Percentiles rank a stretch among this genome's conserved stretches.
phyloP scores from a whole-genome alignment of 31 red algal species.

The Odonthalia washingtoniensis region DNA sequence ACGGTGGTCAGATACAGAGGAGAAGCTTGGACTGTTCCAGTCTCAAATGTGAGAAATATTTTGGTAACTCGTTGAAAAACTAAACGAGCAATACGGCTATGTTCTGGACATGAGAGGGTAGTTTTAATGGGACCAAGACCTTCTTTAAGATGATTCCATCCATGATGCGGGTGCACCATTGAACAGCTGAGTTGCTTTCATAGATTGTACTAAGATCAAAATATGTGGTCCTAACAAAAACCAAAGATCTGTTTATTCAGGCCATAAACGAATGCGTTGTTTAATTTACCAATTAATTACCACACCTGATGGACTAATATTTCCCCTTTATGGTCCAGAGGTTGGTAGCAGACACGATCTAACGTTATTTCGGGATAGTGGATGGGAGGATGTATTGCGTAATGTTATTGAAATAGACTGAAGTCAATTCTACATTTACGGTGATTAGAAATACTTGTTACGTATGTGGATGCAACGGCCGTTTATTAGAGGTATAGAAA shows the following conservation, averaged over 20 bases:
- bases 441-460: background rate
- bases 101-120: background rate
- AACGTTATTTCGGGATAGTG: background rate
- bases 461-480: background rate
- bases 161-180: too few species aligned
- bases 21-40: too few species aligned
- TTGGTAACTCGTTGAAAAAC: background rate
- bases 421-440: background rate
- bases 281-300: slow-evolving; percentile 27
- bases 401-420: background rate
- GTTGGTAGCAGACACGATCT: background rate
- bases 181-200: too few species aligned
- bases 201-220: too few species aligned
- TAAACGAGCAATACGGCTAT: background rate
- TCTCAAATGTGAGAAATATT: slow-evolving; percentile 19
- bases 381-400: background rate
- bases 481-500: too few species aligned
- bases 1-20: slow-evolving; percentile 1
- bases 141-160: too few species aligned
- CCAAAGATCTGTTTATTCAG: background rate
- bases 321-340: slow-evolving; percentile 13
- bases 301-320: background rate
- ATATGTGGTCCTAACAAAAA: too few species aligned
- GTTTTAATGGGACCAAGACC: background rate
- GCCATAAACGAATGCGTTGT: slow-evolving; percentile 8